Evolutionary conservation across 805 yeast genomes (phyloP), one percentile per base, ranked within the genome.

Genomic region (Wickerhamiella domercqiae): DNA sequence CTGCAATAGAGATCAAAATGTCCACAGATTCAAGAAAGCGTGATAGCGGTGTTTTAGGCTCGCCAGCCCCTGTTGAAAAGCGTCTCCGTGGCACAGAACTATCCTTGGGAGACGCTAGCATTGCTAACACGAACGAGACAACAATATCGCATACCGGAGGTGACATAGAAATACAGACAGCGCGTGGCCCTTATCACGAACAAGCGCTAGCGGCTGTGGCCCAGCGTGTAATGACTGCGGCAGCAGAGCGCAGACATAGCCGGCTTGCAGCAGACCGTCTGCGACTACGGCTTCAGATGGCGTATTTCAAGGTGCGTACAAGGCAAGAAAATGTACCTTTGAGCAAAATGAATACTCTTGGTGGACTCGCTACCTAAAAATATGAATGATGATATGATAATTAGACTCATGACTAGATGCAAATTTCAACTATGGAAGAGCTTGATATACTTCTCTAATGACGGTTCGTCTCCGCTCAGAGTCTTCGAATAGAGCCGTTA

Each of bases 401-500:
- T 13, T 13, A 24, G 13, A 24, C 26, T 24, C 9, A 24, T 24
- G 26, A 24, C 11, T 13, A 24, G 13, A 24, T 24, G 13, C 13
- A 24, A 24, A 13, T 9, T 24, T 24, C 13, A 13, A 24, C 26
- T 9, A 24, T 9, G 13, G 26, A 9, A 9, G 26, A 24, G 9
- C 11, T 13, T 13, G 5, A 7, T 32, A 13, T 16, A 35, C 29
- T n/a, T 31, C 34, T 6, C 26, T 11, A 14, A 57, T 36, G 3
- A 56, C 50, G 14, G 42, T 26, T 17, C 44, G 38, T 7, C 64
- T 47, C 26, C 46, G 32, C 11, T 52, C 53, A 1, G 56, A 47
- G 15, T 58, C 62, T 3, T 52, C 54, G 39, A 59, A 60, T 32
- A 60, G 37, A 1, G 63, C 56, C n/a, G 31, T 25, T 3, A 60